Percentiles rank a stretch among this genome's conserved stretches.
Evolutionary conservation across 2,329 filamentous ascomycete genomes (phyloP).

Genomic region (Hypoxylon sp.): DNA sequence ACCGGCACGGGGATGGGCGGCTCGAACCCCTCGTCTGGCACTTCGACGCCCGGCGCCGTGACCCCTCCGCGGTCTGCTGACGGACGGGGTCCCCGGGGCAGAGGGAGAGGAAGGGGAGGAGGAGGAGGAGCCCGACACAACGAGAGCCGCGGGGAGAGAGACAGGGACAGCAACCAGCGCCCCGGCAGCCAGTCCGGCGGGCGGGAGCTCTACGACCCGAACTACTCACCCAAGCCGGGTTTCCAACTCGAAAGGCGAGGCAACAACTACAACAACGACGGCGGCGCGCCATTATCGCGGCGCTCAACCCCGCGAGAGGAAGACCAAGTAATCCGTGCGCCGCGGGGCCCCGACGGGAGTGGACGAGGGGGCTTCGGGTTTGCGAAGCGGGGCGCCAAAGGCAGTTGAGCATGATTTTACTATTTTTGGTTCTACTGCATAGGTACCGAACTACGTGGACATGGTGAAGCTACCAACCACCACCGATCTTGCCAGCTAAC

Average conservation of each 20-base stretch:
- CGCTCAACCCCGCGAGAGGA: conserved; percentile 67
- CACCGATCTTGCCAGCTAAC: conserved; percentile 89
- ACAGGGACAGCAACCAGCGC: conserved; percentile 46
- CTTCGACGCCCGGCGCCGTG: conserved; percentile 71
- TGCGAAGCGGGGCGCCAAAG: conserved; percentile 70
- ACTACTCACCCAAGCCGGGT: conserved; percentile 74
- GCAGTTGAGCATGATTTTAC: conserved; percentile 54
- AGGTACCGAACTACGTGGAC: conserved; percentile 27
- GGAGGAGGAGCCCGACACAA: conserved; percentile 52
- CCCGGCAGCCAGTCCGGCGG: conserved; percentile 52
- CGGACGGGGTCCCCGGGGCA: conserved; percentile 63
- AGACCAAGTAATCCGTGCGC: conserved; percentile 77
- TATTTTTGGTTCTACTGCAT: conserved; percentile 47
- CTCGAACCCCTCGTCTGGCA: conserved; percentile 63
- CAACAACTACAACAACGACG: conserved; percentile 49
- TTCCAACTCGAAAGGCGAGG: conserved; percentile 60
- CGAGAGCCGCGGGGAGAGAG: conserved; percentile 49
- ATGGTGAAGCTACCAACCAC: conserved; percentile 78
- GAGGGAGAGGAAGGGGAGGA: conserved; percentile 59
- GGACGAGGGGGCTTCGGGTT: conserved; percentile 85
- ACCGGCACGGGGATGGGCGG: conserved; percentile 39
- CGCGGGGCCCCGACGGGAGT: conserved; percentile 81
- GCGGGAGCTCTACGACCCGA: conserved; percentile 82
- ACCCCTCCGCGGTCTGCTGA: conserved; percentile 68
- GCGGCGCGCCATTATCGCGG: conserved; percentile 54